phyloP scores from a whole-genome alignment of 1,139 yeast genomes.

The Debaryomyces subglobosus region DNA sequence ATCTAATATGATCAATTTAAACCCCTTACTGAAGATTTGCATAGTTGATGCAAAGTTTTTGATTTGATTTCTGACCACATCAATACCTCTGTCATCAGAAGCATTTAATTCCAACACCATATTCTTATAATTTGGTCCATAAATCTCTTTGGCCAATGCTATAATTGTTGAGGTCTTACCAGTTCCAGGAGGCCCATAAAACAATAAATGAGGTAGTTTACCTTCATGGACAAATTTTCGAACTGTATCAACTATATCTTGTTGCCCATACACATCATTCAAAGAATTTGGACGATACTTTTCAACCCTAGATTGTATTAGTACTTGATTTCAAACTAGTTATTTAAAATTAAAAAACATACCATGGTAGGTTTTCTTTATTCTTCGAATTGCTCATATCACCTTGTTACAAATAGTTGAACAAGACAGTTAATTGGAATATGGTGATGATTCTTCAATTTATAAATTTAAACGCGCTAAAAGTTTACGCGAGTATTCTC shows the following conservation, averaged over 20 bases:
- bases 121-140: conserved; percentile 79
- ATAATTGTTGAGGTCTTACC: conserved; percentile 95
- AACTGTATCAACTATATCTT: conserved; percentile 79
- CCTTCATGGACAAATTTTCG: conserved; percentile 84
- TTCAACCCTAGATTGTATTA: conserved; percentile 67
- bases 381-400: conserved; percentile 11
- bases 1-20: conserved; percentile 88
- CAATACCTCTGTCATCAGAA: conserved; percentile 85
- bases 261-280: conserved; percentile 90
- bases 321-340: neutral
- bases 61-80: conserved; percentile 82
- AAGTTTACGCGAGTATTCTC: neutral
- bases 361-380: conserved; percentile 45
- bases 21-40: conserved; percentile 82
- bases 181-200: conserved; percentile 98
- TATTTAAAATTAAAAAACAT: conserved; percentile 22
- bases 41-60: conserved; percentile 86
- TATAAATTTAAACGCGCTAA: conserved; percentile 3
- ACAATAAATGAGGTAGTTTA: conserved; percentile 82
- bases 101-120: conserved; percentile 93
- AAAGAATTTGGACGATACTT: conserved; percentile 87
- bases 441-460: neutral
- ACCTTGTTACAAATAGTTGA: neutral
- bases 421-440: neutral
- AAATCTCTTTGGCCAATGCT: conserved; percentile 89